Evolutionary conservation across 2,329 filamentous ascomycete species (phyloP), one percentile per base, ranked within the genome.

Genomic region (Drechslerella dactyloides): DNA sequence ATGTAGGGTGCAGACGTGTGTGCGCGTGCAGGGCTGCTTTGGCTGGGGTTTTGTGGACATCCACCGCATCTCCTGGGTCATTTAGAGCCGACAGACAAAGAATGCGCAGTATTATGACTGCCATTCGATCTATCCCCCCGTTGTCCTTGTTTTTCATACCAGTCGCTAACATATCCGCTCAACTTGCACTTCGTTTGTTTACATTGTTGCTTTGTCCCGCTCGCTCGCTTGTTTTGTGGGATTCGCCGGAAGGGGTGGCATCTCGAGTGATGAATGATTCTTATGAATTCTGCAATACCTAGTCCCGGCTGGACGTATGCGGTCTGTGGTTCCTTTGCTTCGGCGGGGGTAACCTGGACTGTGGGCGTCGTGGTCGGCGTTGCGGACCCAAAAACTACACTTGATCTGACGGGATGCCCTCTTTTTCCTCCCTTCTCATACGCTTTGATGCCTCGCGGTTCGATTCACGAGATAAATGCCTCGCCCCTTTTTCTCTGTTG

Each of bases 251-350:
- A 42, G 33, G n/a, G 13, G 24, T 35, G 19, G 33, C 23, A 1
- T 57, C 68, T 68, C 69, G 69, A 73, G 66, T 73, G 69, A 73
- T 73, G 69, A 73, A 66, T 73, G 63, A 73, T 68, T 72, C 68
- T 65, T 68, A 73, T 68, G 69, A 73, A 68, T 73, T 73, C 69
- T 73, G 69, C 69, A 73, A 73, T 73, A 59, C 69, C 46, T 48
- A 73, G 59, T 60, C 55, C 44, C 24, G 50, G 51, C 51, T 19
- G 33, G 15, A 5, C 42, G 10, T 19, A 6, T 46, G n/a, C 40
- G 62, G 63, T 68, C 57, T 42, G 17, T 63, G 62, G 55, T 24
- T 50, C 68, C 48, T 46, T 42, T 56, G n/a, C 13, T 72, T 65
- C 30, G 68, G 58, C 53, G 42, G 27, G 51, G 62, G n/a, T n/a